These are phyloP conservation scores for Tulasnella sp. DNA, from an alignment of 768 basidiomycete species.

Conservation along the genomic window DNA sequence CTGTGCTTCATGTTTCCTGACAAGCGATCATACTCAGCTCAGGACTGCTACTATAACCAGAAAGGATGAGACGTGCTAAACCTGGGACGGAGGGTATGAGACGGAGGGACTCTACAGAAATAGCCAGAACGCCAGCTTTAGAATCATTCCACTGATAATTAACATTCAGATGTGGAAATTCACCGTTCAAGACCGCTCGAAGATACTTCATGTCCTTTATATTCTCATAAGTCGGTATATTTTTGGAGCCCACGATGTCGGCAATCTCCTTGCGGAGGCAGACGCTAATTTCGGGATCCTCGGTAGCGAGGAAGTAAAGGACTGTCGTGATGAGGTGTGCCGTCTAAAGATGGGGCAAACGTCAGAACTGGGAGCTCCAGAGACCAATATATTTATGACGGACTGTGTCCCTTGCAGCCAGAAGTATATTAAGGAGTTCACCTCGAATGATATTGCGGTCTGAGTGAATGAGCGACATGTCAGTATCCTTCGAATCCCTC, in stretches of 20 bases:
- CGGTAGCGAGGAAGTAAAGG: constrained; percentile 42
- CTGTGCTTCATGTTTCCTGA: not conserved
- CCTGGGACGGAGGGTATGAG: constrained; percentile 39
- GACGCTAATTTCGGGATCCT: constrained; percentile 38
- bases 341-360: constrained; percentile 24
- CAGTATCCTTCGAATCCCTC: not conserved
- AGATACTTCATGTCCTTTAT: constrained; percentile 50
- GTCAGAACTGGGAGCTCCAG: not conserved
- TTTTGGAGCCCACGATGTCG: constrained; percentile 34
- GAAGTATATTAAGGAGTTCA: constrained; percentile 63
- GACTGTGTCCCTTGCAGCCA: constrained; percentile 72
- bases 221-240: constrained; percentile 42
- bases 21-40: no score
- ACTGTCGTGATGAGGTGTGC: constrained; percentile 43
- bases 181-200: constrained; percentile 56
- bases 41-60: no score
- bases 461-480: constrained; percentile 23
- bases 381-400: constrained; percentile 19
- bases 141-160: not conserved
- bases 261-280: constrained; percentile 44
- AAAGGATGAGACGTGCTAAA: not conserved
- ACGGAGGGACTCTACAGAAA: constrained; percentile 37
- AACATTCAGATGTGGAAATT: not conserved
- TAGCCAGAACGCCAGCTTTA: not conserved
- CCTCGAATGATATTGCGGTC: constrained; percentile 63